Conservation (phyloP, 2,329 filamentous ascomycete species). For the Fusarium concolor region DNA sequence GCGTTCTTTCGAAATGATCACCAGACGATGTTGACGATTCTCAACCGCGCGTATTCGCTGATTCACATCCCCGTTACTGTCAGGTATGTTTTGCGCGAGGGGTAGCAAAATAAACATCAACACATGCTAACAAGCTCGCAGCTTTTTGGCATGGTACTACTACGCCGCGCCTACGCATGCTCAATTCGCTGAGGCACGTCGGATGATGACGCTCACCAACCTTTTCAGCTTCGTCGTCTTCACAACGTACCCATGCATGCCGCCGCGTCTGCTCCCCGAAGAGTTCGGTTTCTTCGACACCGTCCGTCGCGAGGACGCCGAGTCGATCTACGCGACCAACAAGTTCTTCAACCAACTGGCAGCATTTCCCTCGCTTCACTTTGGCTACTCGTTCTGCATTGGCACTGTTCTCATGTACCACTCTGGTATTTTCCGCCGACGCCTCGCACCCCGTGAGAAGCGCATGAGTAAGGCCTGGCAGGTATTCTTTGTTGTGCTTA, state of each 20-base stretch:
- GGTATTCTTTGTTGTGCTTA: conserved; percentile 50
- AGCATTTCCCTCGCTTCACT: conserved; percentile 69
- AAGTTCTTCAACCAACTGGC: conserved; percentile 69
- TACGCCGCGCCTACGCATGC: conserved; percentile 60
- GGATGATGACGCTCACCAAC: conserved; percentile 64
- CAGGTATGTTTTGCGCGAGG: conserved; percentile 52
- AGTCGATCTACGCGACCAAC: conserved; percentile 72
- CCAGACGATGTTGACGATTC: conserved; percentile 62
- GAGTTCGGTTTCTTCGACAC: conserved; percentile 70
- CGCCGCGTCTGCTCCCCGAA: conserved; percentile 65
- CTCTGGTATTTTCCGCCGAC: conserved; percentile 58
- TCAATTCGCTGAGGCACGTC: conserved; percentile 53
- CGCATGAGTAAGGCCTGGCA: conserved; percentile 47
- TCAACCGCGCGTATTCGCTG: conserved; percentile 69
- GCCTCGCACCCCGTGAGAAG: conserved; percentile 46
- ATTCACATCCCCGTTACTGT: conserved; percentile 72
- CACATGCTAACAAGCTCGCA: conserved; percentile 42
- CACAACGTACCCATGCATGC: conserved; percentile 68
- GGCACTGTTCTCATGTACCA: conserved; percentile 66
- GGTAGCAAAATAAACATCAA: background rate
- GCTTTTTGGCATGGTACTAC: conserved; percentile 74
- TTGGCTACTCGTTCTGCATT: conserved; percentile 66
- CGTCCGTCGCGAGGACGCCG: conserved; percentile 58
- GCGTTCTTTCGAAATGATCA: conserved; percentile 68
- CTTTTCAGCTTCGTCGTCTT: conserved; percentile 66